Evolutionary conservation across 345 rosid genomes (phyloP), one percentile per base, ranked within the genome.

Genomic region (Eucalyptus pauciflora): DNA sequence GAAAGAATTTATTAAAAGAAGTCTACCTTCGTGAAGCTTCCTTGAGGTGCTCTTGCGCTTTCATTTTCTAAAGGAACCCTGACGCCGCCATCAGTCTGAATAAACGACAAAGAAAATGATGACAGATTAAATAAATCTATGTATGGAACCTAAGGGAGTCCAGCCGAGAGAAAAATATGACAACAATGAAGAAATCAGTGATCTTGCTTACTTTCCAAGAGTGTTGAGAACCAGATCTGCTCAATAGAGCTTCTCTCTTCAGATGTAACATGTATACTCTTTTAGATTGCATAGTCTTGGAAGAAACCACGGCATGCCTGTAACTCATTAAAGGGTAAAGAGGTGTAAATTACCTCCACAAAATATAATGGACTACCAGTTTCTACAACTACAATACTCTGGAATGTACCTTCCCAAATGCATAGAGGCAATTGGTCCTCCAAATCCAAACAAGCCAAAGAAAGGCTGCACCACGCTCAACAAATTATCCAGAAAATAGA

Each of bases 401-500:
- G 13, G 85, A 33, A 41, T 52, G 22, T 91, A 94, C 95, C 95
- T 92, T 69, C 96, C 96, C 85, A 95, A 87, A 89, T 94, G 91
- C 96, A 95, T 94, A 48, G 94, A 90, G 49, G 96, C 95, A 76
- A 93, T 88, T 64, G 94, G 92, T 48, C 95, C 96, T 88, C 95
- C 96, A 87, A 91, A 93, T 91, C 96, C 96, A 90, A 94, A 95
- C 94, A 94, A 94, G 87, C 95, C 95, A 90, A 95, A 95, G 86
- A 60, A 89, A 7, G 95, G 95, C 95, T 95, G 94, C 91, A 92
- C 37, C 33, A 88, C 79, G 58, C 58, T 7, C 46, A 17, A 89
- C 86, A 91, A 58, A 86, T 86, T 48, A 76, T 51, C 33, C 13
- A 71, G 45, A 71, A 33, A 71, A 11, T 43, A 71, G 81, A 33